Evolutionary conservation across 2,329 filamentous ascomycete species (phyloP), one percentile per base, ranked within the genome.

Genomic region (Aspergillus aculeatinus): DNA sequence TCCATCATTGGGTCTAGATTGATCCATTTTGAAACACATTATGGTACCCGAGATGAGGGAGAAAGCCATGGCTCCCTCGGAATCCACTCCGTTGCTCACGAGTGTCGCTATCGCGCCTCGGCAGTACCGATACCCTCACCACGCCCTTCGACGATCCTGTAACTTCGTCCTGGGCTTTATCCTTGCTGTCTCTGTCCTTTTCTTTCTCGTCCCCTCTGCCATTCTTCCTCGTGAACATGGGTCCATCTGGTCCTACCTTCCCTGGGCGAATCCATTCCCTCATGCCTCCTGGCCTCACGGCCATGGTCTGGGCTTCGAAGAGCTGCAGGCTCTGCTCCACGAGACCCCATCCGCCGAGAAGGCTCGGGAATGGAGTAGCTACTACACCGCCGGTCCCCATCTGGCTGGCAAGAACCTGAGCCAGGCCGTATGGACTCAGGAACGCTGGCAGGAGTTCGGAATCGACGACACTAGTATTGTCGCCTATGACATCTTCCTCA

Each of bases 371-470:
- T 93, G 89, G 89, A 91, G 87, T 74, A 81, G 80, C 63, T 94
- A 93, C 73, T 94, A 94, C 69, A 90, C 90, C 0, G 80, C 87
- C 0, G 91, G 91, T 0, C 83, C 88, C 19, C 91, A 94, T 76
- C 77, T 94, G 52, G 89, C 89, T 0, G 90, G 91, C 21, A 87
- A 89, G 77, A 95, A 94, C 72, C 82, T 87, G 61, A 91, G 88
- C 53, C 89, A 92, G 77, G 89, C 88, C 3, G 75, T 87, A 49
- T 94, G 90, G 90, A 95, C 91, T 0, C 82, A 84, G 65, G 83
- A 91, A 60, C 85, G 82, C 66, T 91, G 91, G 89, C 80, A 87
- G 66, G 83, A 88, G 68, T 90, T 89, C 79, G 89, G 90, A 9
- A 77, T 93, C 60, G 72, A 73, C 58, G 73, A 85, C 60, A 75